Evolutionary conservation across 2,329 filamentous ascomycete species (phyloP).

Genomic region (Ceratocystiopsis brevicomis): DNA sequence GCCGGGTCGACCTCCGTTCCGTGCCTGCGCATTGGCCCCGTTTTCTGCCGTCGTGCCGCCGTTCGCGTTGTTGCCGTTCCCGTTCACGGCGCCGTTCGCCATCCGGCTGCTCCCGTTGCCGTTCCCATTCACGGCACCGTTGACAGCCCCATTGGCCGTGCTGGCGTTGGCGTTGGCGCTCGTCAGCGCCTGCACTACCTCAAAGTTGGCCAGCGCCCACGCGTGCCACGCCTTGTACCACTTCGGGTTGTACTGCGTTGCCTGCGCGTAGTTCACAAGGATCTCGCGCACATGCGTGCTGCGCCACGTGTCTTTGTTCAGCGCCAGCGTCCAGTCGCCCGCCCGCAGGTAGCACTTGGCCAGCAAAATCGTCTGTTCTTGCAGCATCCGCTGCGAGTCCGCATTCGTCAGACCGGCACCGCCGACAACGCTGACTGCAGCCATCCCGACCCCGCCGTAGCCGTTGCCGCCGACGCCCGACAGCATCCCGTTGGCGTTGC

Average conservation of each 20-base stretch:
- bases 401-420: constrained; percentile 20
- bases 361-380: constrained; percentile 51
- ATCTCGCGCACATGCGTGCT: constrained; percentile 74
- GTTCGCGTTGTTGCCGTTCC: background rate
- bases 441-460: constrained; percentile 13
- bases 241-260: constrained; percentile 79
- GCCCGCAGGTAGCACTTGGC: constrained; percentile 93
- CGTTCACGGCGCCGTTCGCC: background rate
- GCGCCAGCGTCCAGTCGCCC: constrained; percentile 81
- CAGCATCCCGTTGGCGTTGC: background rate
- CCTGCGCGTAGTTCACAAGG: constrained; percentile 73
- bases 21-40: constrained; percentile 6
- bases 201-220: constrained; percentile 95
- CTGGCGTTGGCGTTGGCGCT: constrained; percentile 9
- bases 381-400: constrained; percentile 31
- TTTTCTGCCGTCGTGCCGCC: background rate
- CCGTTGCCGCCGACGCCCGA: background rate
- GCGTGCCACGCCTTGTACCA: constrained; percentile 99
- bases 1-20: constrained; percentile 5
- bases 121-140: background rate
- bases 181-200: constrained; percentile 74
- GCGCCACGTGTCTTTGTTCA: constrained; percentile 80
- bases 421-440: constrained; percentile 9
- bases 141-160: background rate
- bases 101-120: background rate